Evolutionary conservation across 2,329 filamentous ascomycete species (phyloP), one percentile per base, ranked within the genome.

Genomic region (Pseudonectria buxi): DNA sequence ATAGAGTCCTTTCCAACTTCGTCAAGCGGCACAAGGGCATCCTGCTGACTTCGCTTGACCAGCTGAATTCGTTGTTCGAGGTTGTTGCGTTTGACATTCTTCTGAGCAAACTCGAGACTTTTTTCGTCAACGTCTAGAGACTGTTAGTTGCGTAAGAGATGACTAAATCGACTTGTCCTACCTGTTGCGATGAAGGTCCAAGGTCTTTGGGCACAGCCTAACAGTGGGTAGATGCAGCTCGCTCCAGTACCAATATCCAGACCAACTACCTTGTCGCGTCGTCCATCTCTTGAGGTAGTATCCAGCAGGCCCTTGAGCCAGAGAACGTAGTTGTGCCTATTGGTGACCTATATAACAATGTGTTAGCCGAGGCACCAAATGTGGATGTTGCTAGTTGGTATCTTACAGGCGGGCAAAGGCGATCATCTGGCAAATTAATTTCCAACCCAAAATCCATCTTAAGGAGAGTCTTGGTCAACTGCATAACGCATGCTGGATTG

Each of bases 211-310:
- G 69, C 60, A 48, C 83, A 86, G 14, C 81, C 86, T 1, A 98
- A 71, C 2, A 96, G 72, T 3, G 89, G 83, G 55, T 96, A 98
- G 49, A 98, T 94, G 50, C 83, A 83, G 48, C 86, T 94, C 12
- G 90, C 86, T 2, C 92, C 92, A 1, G 88, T 94, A 27, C 92
- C 92, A 43, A 95, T 82, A 47, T 95, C 89, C 3, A 95, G 63
- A 0, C 90, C 89, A 1, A 72, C 57, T 3, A 87, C 67, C 28
- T 69, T 62, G n/a, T 74, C 64, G 1, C 54, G 55, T 3, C 57
- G 54, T 3, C 57, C 51, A 3, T 71, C 62, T 46, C 77, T 81
- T 0, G 65, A 66, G 0, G 81, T 83, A 1, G 78, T 81, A 52
- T 94, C 87, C 6, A 96, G 56, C 0, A 98, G 72, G 3, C 74